Base-by-base conservation (phyloP, 345 rosid genomes). In the Linum trigynum region DNA sequence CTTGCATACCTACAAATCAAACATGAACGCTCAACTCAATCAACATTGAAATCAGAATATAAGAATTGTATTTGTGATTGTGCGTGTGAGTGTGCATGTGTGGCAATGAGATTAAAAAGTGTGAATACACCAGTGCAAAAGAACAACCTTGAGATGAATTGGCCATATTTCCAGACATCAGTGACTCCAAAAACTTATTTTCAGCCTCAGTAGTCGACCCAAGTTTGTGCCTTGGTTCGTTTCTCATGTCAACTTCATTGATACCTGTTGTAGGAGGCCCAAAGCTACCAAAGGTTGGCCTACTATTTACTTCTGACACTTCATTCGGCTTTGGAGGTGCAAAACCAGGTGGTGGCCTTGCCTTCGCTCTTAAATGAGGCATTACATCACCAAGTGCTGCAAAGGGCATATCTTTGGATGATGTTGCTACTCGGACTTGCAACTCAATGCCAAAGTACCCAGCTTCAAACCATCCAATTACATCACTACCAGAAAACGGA, bases 321-420 rank as follows among this genome's bases (percentile, higher is more conserved):
- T 94, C 97, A 66, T 67, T 80, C 67, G 51, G 97, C 77, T 94
- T 94, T 53, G 84, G 75, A n/a, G 62, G 76, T n/a, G 77, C 69
- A 80, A 94, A 94, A 59, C 99, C 97, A 76, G 99, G 96, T 4
- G 99, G 99, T 45, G 99, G 97, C 62, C 96, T 84, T 5, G 95
- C 95, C 79, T 94, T 94, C 60, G 96, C 90, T 63, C 92, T 84
- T 71, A 94, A 77, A 77, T 94, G 99, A 66, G 99, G 99, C 97
- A 91, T 94, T 38, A 87, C 91, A 82, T 94, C 96, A 67, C 99
- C 92, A 39, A 94, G 99, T 75, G 65, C 76, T 23, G 73, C 75
- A 78, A 90, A 94, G 7, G 95, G 86, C 9, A 84, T 74, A 42
- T 89, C 97, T 55, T 70, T 83, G 42, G 97, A 77, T 62, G 95